Conservation (phyloP, 2,329 filamentous ascomycete genomes). For the Aureobasidium sp. region DNA sequence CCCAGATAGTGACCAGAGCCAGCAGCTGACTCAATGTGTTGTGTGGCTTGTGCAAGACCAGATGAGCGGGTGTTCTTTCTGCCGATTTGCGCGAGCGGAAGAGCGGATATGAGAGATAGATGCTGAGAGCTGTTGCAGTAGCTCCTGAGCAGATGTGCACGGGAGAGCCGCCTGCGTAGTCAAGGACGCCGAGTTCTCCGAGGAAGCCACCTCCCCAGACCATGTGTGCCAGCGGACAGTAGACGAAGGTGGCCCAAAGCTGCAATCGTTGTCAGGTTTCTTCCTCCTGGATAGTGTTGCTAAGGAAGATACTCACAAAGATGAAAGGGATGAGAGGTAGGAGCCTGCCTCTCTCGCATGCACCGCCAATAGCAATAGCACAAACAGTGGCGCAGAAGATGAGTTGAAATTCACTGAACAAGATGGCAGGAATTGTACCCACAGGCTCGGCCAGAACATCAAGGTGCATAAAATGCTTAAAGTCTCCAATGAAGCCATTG, state of each 20-base stretch:
- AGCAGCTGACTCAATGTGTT: conserved; percentile 44
- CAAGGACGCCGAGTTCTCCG: conserved; percentile 38
- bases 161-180: conserved; percentile 42
- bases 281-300: too few relatives aligned
- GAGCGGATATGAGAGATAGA: conserved; percentile 46
- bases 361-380: conserved; percentile 44
- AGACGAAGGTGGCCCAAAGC: conserved; percentile 46
- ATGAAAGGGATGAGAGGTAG: conserved; percentile 44
- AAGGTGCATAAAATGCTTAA: conserved; percentile 40
- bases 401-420: conserved; percentile 48
- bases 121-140: conserved; percentile 38
- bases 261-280: background rate
- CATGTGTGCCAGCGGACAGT: conserved; percentile 44
- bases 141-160: conserved; percentile 40
- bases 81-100: conserved; percentile 41
- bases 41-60: conserved; percentile 42
- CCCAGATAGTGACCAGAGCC: conserved; percentile 46
- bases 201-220: conserved; percentile 43
- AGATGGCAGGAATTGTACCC: conserved; percentile 44
- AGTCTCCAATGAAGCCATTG: conserved; percentile 39
- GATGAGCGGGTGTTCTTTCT: conserved; percentile 40
- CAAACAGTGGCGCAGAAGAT: conserved; percentile 47
- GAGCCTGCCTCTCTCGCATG: conserved; percentile 42
- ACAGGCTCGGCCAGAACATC: conserved; percentile 43
- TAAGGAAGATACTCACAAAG: conserved; percentile 23